Evolutionary conservation across 2,329 filamentous ascomycete species (phyloP).

Genomic region (Botrytis porri): DNA sequence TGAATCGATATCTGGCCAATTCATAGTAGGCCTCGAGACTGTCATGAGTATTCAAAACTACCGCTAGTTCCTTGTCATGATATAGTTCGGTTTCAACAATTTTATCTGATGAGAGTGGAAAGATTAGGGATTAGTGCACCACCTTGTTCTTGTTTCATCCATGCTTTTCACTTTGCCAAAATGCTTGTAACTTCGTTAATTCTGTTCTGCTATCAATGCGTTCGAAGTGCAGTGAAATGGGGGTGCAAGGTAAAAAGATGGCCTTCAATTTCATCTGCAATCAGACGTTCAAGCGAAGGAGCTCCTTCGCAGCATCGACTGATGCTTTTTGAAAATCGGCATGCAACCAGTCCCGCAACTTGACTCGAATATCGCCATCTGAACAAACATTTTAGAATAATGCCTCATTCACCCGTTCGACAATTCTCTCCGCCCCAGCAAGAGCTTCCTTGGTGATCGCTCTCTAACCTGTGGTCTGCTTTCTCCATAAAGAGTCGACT

Average conservation of each 20-base stretch:
- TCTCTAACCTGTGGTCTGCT: constrained; percentile 23
- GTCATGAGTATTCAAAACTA: constrained; percentile 19
- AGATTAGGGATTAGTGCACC: background rate
- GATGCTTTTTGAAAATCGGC: constrained; percentile 21
- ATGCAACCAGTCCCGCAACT: constrained; percentile 24
- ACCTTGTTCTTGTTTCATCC: background rate
- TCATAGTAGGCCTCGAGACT: constrained; percentile 23
- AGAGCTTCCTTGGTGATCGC: constrained; percentile 21
- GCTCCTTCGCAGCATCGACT: constrained; percentile 21
- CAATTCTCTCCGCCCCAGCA: constrained; percentile 18
- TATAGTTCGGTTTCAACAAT: background rate
- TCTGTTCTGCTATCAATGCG: constrained; percentile 3
- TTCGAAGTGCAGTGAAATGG: background rate
- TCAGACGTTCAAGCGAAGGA: constrained; percentile 22
- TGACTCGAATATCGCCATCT: constrained; percentile 21
- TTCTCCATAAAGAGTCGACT: constrained; percentile 23
- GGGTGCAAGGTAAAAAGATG: constrained; percentile 26
- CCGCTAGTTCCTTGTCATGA: constrained; percentile 15
- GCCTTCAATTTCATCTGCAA: constrained; percentile 21
- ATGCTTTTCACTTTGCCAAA: background rate
- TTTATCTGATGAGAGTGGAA: background rate
- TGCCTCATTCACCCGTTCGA: constrained; percentile 18
- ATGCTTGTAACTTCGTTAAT: constrained; percentile 18
- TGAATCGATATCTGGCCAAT: constrained; percentile 24
- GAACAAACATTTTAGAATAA: constrained; percentile 24